Conservation (phyloP, 768 basidiomycete species). For the Lentinula aciculospora region DNA sequence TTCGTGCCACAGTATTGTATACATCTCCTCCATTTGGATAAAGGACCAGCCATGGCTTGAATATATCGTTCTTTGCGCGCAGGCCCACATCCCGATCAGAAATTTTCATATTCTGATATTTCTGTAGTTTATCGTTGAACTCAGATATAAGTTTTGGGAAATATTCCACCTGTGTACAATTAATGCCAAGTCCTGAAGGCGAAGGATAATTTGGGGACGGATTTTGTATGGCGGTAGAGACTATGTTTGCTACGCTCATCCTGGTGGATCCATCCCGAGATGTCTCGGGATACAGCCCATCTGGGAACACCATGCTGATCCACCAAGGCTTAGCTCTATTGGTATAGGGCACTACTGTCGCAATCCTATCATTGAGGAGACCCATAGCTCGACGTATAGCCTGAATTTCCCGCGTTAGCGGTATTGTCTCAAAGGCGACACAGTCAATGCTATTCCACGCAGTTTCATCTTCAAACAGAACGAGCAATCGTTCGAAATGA, state of each 20-base stretch:
- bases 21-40: constrained; percentile 68
- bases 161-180: constrained; percentile 55
- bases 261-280: constrained; percentile 13
- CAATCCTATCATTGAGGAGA: constrained; percentile 21
- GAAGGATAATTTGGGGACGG: constrained; percentile 14
- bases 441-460: constrained; percentile 55
- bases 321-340: constrained; percentile 59
- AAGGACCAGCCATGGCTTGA: constrained; percentile 49
- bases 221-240: constrained; percentile 30
- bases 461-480: constrained; percentile 42
- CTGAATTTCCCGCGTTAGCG: constrained; percentile 55
- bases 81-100: not conserved
- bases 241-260: constrained; percentile 33
- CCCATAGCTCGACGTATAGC: constrained; percentile 62
- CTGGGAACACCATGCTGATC: constrained; percentile 62
- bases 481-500: constrained; percentile 55
- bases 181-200: constrained; percentile 64
- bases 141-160: constrained; percentile 30
- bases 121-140: not conserved
- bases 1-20: constrained; percentile 41
- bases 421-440: constrained; percentile 77
- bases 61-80: constrained; percentile 10
- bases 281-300: constrained; percentile 40
- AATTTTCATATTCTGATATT: constrained; percentile 23
- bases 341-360: not conserved